Conservation (phyloP, 345 rosid species). For the Eucalyptus erythrocorys region DNA sequence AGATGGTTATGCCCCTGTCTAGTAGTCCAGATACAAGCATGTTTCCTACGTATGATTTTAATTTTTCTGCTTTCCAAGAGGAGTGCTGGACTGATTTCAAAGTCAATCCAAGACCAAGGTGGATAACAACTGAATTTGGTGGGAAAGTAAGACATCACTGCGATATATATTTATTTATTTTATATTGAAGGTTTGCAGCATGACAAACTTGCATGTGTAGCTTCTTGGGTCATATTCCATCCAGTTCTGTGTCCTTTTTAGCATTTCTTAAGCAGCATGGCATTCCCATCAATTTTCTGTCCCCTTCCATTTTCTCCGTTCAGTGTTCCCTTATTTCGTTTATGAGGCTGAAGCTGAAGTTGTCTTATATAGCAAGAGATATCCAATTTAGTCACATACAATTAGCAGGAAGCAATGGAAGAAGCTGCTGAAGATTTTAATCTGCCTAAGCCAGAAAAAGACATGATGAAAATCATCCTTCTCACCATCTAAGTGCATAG, state of each 20-base stretch:
- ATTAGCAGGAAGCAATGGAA: background rate
- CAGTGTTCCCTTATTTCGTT: background rate
- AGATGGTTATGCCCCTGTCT: slow-evolving; percentile 93
- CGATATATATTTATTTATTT: background rate
- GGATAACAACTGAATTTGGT: slow-evolving; percentile 83
- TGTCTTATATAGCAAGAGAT: background rate
- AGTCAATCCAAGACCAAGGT: slow-evolving; percentile 66
- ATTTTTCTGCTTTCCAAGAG: slow-evolving; percentile 54
- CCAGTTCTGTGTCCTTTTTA: background rate
- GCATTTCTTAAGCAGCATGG: background rate
- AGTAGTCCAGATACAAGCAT: slow-evolving; percentile 51
- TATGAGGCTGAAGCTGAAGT: background rate
- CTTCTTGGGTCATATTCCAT: background rate
- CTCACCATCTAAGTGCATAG: background rate
- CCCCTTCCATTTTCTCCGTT: background rate
- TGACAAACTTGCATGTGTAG: background rate
- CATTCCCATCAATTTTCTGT: background rate
- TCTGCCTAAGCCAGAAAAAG: background rate
- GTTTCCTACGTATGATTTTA: slow-evolving; percentile 50
- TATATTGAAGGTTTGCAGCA: background rate
- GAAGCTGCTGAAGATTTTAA: background rate
- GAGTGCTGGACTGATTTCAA: slow-evolving; percentile 50
- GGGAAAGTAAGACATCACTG: slow-evolving; percentile 56
- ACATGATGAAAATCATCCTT: background rate
- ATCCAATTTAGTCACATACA: background rate